Percentiles rank a stretch among this genome's conserved stretches.
These are phyloP conservation scores for Nothophaeocryptopus gaeumannii DNA, from an alignment of 2,329 filamentous ascomycete genomes.

Conservation along the genomic window DNA sequence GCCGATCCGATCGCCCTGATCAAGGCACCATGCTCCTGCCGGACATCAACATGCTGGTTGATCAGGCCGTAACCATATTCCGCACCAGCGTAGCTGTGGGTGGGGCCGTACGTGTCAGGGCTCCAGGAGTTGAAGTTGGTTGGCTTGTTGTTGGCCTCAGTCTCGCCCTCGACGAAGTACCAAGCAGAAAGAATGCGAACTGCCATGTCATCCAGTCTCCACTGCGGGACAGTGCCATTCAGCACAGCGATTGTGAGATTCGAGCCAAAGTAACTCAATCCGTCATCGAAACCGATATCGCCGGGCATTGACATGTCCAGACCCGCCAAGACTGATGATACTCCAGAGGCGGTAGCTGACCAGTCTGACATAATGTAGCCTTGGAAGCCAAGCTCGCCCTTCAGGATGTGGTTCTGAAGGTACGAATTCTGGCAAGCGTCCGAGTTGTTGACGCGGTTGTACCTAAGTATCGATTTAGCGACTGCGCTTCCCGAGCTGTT, in stretches of 20 bases:
- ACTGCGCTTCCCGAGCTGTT: too few species aligned
- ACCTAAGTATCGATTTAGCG: slow-evolving; percentile 46
- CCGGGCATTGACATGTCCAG: slow-evolving; percentile 35
- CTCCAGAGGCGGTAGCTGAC: slow-evolving; percentile 31
- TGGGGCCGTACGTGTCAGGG: slow-evolving; percentile 66
- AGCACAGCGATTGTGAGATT: slow-evolving; percentile 32
- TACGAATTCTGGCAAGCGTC: slow-evolving; percentile 67
- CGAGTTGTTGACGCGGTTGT: slow-evolving; percentile 51
- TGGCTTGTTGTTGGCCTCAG: slow-evolving; percentile 50
- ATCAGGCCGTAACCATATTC: slow-evolving; percentile 63
- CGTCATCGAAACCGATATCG: slow-evolving; percentile 23
- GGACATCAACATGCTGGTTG: slow-evolving; percentile 81
- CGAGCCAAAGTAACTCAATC: slow-evolving; percentile 50
- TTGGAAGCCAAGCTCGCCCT: slow-evolving; percentile 53
- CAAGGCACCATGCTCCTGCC: slow-evolving; percentile 64
- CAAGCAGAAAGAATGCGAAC: slow-evolving; percentile 31
- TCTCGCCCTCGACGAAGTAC: slow-evolving; percentile 56
- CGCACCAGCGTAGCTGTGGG: slow-evolving; percentile 56
- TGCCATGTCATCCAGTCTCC: slow-evolving; percentile 35
- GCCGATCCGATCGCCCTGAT: slow-evolving; percentile 75
- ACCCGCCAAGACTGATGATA: slow-evolving; percentile 30
- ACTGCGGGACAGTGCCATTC: slow-evolving; percentile 32
- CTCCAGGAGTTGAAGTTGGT: slow-evolving; percentile 87
- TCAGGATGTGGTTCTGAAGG: slow-evolving; percentile 64
- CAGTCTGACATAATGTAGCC: slow-evolving; percentile 51